A percentile compares a stretch with the other conserved stretches of the same genome.
These are phyloP conservation scores for Aureobasidium melanogenum DNA, from an alignment of 2,329 filamentous ascomycete species.

Conservation along the genomic window DNA sequence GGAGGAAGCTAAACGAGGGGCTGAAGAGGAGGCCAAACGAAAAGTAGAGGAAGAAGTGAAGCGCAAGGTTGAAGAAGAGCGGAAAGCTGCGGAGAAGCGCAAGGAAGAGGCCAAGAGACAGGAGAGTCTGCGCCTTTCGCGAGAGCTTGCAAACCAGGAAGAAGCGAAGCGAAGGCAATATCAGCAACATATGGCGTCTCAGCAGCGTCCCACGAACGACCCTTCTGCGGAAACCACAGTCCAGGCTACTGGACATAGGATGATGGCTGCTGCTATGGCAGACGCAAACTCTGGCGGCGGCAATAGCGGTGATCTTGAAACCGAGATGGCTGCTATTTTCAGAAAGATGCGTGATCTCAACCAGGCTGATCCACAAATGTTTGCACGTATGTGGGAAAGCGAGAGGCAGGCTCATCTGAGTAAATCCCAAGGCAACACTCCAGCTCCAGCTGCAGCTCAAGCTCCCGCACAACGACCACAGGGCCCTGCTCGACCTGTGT, in stretches of 20 bases:
- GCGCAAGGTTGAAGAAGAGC: conserved; percentile 22
- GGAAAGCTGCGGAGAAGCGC: conserved; percentile 5
- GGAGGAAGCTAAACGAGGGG: conserved; percentile 20
- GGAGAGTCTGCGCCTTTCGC: background rate
- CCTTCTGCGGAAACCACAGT: background rate
- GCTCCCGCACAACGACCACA: background rate
- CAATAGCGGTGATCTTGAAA: conserved; percentile 31
- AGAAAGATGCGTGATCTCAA: conserved; percentile 51
- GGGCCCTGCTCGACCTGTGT: background rate
- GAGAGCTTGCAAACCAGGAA: background rate
- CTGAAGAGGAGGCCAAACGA: conserved; percentile 20
- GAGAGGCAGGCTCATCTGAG: conserved; percentile 33
- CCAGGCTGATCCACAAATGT: conserved; percentile 44
- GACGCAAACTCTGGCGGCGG: background rate
- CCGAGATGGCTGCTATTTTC: conserved; percentile 47
- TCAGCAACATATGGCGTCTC: background rate
- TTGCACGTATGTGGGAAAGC: conserved; percentile 49
- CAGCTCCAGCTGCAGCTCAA: background rate
- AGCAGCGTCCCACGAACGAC: background rate
- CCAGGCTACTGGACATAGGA: background rate
- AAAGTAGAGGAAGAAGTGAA: conserved; percentile 21
- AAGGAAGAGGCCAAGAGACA: background rate
- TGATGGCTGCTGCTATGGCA: conserved; percentile 10
- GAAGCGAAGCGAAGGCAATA: background rate
- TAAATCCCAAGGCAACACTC: background rate